A percentile compares a stretch with the other conserved stretches of the same genome.
Evolutionary conservation across 192 early-diverging fungal species (phyloP).

Genomic region (Dispira simplex): DNA sequence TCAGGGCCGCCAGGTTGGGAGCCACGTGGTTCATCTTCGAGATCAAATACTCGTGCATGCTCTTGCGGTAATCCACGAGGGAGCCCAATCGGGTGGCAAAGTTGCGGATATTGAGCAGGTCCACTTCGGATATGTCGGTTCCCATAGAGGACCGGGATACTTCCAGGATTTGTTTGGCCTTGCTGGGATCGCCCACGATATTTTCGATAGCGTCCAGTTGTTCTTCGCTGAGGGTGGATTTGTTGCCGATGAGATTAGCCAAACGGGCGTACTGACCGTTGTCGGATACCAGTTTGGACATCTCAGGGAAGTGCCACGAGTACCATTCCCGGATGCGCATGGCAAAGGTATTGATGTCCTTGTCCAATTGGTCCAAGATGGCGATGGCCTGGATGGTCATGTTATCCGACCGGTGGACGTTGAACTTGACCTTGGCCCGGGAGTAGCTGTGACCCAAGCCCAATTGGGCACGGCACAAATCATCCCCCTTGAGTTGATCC

Average conservation of each 20-base stretch:
- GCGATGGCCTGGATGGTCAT: slow-evolving; percentile 90
- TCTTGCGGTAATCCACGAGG: slow-evolving; percentile 88
- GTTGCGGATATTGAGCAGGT: slow-evolving; percentile 88
- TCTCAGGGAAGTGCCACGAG: slow-evolving; percentile 99
- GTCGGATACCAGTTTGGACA: slow-evolving; percentile 91
- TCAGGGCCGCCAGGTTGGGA: slow-evolving; percentile 87
- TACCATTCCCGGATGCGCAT: slow-evolving; percentile 99
- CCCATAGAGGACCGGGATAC: slow-evolving; percentile 96
- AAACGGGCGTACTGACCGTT: slow-evolving; percentile 85
- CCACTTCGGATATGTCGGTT: slow-evolving; percentile 89
- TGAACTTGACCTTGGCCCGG: slow-evolving; percentile 99
- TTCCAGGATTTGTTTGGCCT: slow-evolving; percentile 77
- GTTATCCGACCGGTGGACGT: slow-evolving; percentile 96
- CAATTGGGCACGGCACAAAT: slow-evolving; percentile 85
- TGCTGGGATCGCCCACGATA: slow-evolving; percentile 64
- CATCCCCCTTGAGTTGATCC: slow-evolving; percentile 77
- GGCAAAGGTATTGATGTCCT: slow-evolving; percentile 95
- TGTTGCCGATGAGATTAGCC: slow-evolving; percentile 85
- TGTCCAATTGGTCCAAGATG: slow-evolving; percentile 93
- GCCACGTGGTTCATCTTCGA: slow-evolving; percentile 94
- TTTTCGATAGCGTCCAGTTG: slow-evolving; percentile 62
- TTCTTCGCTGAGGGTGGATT: slow-evolving; percentile 65
- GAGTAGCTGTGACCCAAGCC: slow-evolving; percentile 98
- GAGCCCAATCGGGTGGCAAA: slow-evolving; percentile 87
- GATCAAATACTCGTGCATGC: slow-evolving; percentile 79